Evolutionary conservation across 208 protist species (phyloP).

Genomic region (Leptomonas pyrrhocoris): DNA sequence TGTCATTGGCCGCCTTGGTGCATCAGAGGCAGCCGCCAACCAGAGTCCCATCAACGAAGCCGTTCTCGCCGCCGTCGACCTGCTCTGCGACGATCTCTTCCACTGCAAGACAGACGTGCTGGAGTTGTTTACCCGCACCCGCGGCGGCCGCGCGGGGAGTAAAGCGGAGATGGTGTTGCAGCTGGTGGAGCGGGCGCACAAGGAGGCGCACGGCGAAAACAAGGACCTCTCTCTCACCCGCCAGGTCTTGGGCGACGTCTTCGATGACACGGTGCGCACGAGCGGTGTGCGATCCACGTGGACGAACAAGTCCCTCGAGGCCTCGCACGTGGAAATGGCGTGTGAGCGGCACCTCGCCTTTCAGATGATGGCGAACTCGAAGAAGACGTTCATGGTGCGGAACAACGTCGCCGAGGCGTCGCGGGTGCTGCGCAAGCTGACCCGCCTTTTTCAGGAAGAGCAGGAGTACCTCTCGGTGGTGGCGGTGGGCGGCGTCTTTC

Average conservation of each 20-base stretch:
- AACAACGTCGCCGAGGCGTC: conserved; percentile 61
- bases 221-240: conserved; percentile 75
- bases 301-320: conserved; percentile 89
- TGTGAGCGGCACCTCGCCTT: conserved; percentile 75
- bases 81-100: conserved; percentile 90
- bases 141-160: conserved; percentile 36
- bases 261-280: conserved; percentile 81
- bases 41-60: conserved; percentile 35
- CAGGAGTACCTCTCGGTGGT: conserved; percentile 58
- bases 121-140: conserved; percentile 74
- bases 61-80: conserved; percentile 73
- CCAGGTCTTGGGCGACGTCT: conserved; percentile 82
- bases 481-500: conserved; percentile 80
- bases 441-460: conserved; percentile 80
- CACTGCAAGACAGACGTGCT: conserved; percentile 87
- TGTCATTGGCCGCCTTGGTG: background rate
- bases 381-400: conserved; percentile 83
- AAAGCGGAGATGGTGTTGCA: conserved; percentile 83
- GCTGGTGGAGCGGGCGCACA: conserved; percentile 72
- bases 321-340: conserved; percentile 88
- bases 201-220: conserved; percentile 85
- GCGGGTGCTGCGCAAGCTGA: conserved; percentile 72
- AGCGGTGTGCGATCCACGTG: conserved; percentile 81
- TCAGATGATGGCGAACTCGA: conserved; percentile 77
- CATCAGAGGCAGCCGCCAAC: background rate